phyloP scores from a whole-genome alignment of 495 filamentous ascomycete species.

The Terfezia claveryi region DNA sequence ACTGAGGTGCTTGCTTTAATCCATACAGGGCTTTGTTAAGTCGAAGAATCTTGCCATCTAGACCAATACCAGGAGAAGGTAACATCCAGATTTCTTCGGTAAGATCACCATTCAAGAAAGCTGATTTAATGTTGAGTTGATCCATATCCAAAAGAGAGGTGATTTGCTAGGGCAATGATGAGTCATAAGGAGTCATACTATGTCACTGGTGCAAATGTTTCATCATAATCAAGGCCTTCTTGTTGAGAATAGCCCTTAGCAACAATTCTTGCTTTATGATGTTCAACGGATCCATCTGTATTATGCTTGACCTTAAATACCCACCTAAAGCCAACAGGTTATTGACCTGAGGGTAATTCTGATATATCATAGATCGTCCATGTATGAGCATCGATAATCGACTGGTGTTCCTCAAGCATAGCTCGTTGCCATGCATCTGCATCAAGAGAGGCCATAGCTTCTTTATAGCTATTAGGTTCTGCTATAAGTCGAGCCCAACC shows the following conservation, averaged over 20 bases:
- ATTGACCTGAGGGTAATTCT: not conserved
- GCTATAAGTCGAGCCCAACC: not conserved
- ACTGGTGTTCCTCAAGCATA: not conserved
- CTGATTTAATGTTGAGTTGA: not conserved
- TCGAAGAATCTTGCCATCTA: not conserved
- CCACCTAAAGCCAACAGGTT: not conserved
- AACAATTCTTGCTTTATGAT: not conserved
- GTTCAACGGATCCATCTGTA: not conserved
- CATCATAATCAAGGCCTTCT: not conserved
- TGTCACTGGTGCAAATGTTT: not conserved
- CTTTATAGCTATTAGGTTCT: not conserved
- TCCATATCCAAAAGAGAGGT: not conserved
- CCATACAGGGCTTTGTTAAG: not conserved
- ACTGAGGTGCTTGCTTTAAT: not conserved
- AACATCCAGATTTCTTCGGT: not conserved
- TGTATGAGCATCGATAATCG: not conserved
- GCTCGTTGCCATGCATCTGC: not conserved
- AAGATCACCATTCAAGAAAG: not conserved
- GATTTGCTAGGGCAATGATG: not conserved
- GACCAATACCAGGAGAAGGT: not conserved
- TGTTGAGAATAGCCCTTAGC: not conserved
- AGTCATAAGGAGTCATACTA: not conserved
- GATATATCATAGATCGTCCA: not conserved
- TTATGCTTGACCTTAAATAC: not conserved
- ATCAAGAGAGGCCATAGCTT: not conserved